Evolutionary conservation across 2,329 filamentous ascomycete species (phyloP).

Genomic region (Ciborinia camelliae): DNA sequence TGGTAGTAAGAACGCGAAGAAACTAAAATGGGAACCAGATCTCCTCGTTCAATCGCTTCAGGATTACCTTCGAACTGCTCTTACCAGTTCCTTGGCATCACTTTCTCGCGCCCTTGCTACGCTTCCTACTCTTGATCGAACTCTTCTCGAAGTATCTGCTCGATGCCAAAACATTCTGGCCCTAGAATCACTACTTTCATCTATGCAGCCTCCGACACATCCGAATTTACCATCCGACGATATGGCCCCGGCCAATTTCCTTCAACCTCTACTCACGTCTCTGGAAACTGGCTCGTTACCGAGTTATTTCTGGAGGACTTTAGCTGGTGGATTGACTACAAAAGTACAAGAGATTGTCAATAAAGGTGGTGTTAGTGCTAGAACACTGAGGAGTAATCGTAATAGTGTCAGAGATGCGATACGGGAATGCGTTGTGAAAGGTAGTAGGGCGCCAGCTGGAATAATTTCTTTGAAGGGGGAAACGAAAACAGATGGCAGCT

Average conservation of each 20-base stretch:
- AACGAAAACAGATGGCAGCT: constrained; percentile 51
- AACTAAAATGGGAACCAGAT: constrained; percentile 51
- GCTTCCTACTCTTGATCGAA: constrained; percentile 76
- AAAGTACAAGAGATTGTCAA: constrained; percentile 81
- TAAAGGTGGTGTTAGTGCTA: constrained; percentile 77
- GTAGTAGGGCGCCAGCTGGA: constrained; percentile 63
- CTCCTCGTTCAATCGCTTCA: constrained; percentile 75
- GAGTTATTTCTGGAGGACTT: constrained; percentile 89
- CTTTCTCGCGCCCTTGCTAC: constrained; percentile 74
- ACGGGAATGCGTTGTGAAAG: constrained; percentile 76
- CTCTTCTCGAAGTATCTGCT: constrained; percentile 75
- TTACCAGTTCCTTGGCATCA: constrained; percentile 74
- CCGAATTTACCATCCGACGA: constrained; percentile 51
- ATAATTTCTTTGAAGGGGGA: constrained; percentile 55
- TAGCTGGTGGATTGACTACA: constrained; percentile 72
- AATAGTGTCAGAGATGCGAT: constrained; percentile 73
- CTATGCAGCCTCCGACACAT: constrained; percentile 64
- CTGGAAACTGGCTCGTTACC: constrained; percentile 85
- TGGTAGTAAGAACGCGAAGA: constrained; percentile 41
- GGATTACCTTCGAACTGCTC: constrained; percentile 73
- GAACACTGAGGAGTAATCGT: constrained; percentile 74
- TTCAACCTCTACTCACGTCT: constrained; percentile 69
- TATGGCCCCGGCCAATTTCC: constrained; percentile 47
- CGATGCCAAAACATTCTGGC: constrained; percentile 91
- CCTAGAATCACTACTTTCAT: constrained; percentile 71